These are phyloP conservation scores for Pichia sp. DNA, from an alignment of 1,139 yeast genomes.

Conservation along the genomic window DNA sequence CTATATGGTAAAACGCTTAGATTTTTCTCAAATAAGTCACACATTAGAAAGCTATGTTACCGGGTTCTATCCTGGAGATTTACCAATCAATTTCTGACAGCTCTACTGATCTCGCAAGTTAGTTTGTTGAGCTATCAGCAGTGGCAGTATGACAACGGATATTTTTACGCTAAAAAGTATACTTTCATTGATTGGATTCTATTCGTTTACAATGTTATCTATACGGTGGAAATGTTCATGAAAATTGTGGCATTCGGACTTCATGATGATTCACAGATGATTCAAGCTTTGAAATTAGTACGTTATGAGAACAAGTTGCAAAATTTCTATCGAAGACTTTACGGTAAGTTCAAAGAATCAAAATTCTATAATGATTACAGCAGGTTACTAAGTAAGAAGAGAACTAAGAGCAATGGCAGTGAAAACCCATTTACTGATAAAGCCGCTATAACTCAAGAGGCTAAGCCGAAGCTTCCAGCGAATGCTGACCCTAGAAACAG, in stretches of 20 bases:
- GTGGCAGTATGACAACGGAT: slow-evolving; percentile 44
- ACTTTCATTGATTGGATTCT: slow-evolving; percentile 55
- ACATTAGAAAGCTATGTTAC: slow-evolving; percentile 28
- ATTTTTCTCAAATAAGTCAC: slow-evolving; percentile 29
- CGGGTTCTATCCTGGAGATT: slow-evolving; percentile 20
- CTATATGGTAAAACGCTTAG: slow-evolving; percentile 43
- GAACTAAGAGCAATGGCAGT: no score
- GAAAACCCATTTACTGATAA: background rate
- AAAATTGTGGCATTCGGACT: slow-evolving; percentile 71
- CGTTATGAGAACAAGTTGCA: slow-evolving; percentile 19
- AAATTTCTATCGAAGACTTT: slow-evolving; percentile 13
- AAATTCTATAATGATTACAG: no score
- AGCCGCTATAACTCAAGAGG: background rate
- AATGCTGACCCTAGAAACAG: no score
- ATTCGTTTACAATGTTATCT: slow-evolving; percentile 47
- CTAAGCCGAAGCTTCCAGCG: no score
- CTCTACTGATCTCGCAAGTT: slow-evolving; percentile 30
- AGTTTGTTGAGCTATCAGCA: slow-evolving; percentile 39
- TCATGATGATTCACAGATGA: slow-evolving; percentile 61
- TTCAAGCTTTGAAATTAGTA: slow-evolving; percentile 38
- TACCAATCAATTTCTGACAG: slow-evolving; percentile 25
- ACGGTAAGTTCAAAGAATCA: slow-evolving; percentile 3
- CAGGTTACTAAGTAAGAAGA: no score
- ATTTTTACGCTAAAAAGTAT: slow-evolving; percentile 28
- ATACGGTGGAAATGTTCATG: slow-evolving; percentile 53